A percentile compares a stretch with the other conserved stretches of the same genome.
phyloP scores from a whole-genome alignment of 176 grass and related monocot genomes.

The Urochloa ruziziensis region DNA sequence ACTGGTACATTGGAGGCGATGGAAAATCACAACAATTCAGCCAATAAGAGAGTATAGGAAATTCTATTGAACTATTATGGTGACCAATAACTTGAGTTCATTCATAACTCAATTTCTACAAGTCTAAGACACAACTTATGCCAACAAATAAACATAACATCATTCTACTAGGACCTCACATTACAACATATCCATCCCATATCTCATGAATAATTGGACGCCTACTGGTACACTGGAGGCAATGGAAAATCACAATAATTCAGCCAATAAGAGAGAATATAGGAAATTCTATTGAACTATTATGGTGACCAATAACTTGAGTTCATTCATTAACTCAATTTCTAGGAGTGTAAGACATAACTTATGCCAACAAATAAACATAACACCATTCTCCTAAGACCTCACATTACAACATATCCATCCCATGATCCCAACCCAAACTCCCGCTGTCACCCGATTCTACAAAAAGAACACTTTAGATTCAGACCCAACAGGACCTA shows the following conservation, averaged over 20 bases:
- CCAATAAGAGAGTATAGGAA: neutral
- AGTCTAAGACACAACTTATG: no score
- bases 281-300: neutral
- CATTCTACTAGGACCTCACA: no score
- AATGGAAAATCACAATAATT: neutral
- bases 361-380: constrained; percentile 46
- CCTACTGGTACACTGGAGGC: neutral
- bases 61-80: neutral
- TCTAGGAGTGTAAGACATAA: constrained; percentile 26
- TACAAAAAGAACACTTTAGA: constrained; percentile 48
- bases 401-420: constrained; percentile 52
- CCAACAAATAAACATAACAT: no score
- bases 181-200: no score
- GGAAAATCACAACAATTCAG: neutral
- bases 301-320: constrained; percentile 10
- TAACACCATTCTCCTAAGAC: constrained; percentile 41
- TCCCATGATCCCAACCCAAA: constrained; percentile 25
- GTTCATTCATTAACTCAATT: constrained; percentile 29
- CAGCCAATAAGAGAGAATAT: neutral
- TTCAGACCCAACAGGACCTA: constrained; percentile 54
- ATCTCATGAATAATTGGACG: neutral
- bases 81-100: constrained; percentile 19
- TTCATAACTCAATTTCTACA: no score
- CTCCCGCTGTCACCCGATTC: constrained; percentile 23
- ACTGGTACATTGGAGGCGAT: neutral